phyloP scores from a whole-genome alignment of 2,329 filamentous ascomycete species.

The Aureobasidium subglaciale region DNA sequence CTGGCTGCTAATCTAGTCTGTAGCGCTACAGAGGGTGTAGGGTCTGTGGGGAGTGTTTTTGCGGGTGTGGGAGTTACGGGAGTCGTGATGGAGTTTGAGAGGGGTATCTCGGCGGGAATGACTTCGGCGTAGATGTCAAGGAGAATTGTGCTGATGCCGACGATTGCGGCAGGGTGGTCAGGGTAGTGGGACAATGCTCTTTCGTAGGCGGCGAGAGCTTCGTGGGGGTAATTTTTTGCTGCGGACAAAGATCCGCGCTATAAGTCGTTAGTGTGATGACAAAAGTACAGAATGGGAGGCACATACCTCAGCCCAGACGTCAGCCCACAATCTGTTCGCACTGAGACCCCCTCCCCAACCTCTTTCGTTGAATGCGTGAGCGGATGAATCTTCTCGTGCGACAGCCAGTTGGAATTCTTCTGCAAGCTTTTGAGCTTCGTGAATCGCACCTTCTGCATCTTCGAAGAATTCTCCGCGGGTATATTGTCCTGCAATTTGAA shows the following conservation, averaged over 20 bases:
- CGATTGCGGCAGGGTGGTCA: slow-evolving; percentile 71
- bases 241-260: slow-evolving; percentile 62
- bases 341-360: slow-evolving; percentile 77
- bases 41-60: background rate
- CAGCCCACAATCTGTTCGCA: slow-evolving; percentile 75
- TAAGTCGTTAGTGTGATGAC: background rate
- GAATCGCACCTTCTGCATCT: slow-evolving; percentile 70
- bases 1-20: slow-evolving; percentile 81
- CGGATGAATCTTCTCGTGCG: slow-evolving; percentile 54
- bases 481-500: slow-evolving; percentile 84
- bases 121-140: slow-evolving; percentile 73
- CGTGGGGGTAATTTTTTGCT: slow-evolving; percentile 55
- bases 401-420: slow-evolving; percentile 63
- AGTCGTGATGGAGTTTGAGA: slow-evolving; percentile 19
- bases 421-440: slow-evolving; percentile 74
- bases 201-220: slow-evolving; percentile 73
- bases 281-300: background rate
- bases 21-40: slow-evolving; percentile 52
- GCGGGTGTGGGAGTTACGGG: slow-evolving; percentile 10
- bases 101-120: slow-evolving; percentile 21
- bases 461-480: slow-evolving; percentile 71
- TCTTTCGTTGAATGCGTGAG: slow-evolving; percentile 53
- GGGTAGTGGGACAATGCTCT: slow-evolving; percentile 70
- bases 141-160: slow-evolving; percentile 76
- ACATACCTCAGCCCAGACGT: slow-evolving; percentile 73